Evolutionary conservation across 345 rosid genomes (phyloP).

Genomic region (Pistacia integerrima): DNA sequence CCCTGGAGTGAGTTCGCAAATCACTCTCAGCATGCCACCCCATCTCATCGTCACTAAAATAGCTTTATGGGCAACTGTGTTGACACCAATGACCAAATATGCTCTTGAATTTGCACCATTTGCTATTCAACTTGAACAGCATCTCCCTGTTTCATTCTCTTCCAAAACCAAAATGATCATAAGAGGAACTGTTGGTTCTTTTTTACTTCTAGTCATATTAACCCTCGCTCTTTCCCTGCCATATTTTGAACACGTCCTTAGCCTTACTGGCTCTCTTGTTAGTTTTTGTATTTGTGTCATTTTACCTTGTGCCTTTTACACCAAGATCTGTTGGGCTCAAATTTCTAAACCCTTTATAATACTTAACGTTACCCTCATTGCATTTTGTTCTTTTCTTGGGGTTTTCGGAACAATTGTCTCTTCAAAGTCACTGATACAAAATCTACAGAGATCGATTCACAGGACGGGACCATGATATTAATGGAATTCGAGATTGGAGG

Average conservation of each 20-base stretch:
- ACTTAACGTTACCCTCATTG: slow-evolving; percentile 49
- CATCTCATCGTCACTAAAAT: slow-evolving; percentile 61
- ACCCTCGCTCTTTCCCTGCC: slow-evolving; percentile 62
- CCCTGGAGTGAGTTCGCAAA: slow-evolving; percentile 55
- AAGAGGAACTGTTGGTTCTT: slow-evolving; percentile 55
- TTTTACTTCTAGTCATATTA: slow-evolving; percentile 52
- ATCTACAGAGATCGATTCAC: slow-evolving; percentile 28
- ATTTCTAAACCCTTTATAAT: slow-evolving; percentile 34
- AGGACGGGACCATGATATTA: not conserved
- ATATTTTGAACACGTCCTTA: slow-evolving; percentile 65
- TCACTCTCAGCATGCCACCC: slow-evolving; percentile 71
- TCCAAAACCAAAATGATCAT: slow-evolving; percentile 39
- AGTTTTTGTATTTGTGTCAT: slow-evolving; percentile 51
- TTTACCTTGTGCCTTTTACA: slow-evolving; percentile 65
- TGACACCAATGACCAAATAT: slow-evolving; percentile 82
- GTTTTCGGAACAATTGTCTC: slow-evolving; percentile 57
- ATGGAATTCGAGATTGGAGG: not conserved
- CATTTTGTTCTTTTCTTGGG: slow-evolving; percentile 57
- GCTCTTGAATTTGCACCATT: slow-evolving; percentile 79
- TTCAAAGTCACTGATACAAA: slow-evolving; percentile 36
- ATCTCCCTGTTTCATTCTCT: slow-evolving; percentile 49
- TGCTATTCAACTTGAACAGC: slow-evolving; percentile 65
- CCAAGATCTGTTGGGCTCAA: slow-evolving; percentile 54
- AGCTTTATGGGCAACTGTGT: slow-evolving; percentile 75
- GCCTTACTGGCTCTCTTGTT: slow-evolving; percentile 74